A percentile compares a stretch with the other conserved stretches of the same genome.
These are phyloP conservation scores for Tolypocladium nubicola DNA, from an alignment of 2,329 filamentous ascomycete genomes.

Conservation along the genomic window DNA sequence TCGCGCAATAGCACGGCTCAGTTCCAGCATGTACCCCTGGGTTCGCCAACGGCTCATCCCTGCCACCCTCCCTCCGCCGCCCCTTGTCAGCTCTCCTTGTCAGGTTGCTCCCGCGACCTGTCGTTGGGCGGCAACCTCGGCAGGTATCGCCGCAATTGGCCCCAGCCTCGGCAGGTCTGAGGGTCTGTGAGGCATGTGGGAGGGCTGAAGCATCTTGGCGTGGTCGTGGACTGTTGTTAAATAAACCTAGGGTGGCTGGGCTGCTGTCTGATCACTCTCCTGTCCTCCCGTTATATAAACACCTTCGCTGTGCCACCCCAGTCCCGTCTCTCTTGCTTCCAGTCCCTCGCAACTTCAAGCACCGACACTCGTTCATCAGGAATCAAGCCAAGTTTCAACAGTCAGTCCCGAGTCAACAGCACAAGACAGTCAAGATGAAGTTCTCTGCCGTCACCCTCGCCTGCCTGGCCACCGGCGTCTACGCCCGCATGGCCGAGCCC, in stretches of 20 bases:
- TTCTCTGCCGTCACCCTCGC: slow-evolving; percentile 6
- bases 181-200: neutral
- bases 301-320: neutral
- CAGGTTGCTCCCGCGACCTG: neutral
- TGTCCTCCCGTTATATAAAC: neutral
- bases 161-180: neutral
- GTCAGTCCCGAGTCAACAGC: neutral
- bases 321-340: neutral
- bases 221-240: neutral
- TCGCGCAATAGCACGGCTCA: neutral
- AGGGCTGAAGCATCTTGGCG: neutral
- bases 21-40: neutral
- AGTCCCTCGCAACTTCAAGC: neutral
- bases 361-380: slow-evolving; percentile 7
- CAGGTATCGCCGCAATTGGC: neutral
- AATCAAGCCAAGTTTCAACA: neutral
- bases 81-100: neutral
- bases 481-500: neutral
- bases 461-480: slow-evolving; percentile 6
- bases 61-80: neutral
- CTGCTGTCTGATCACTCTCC: neutral
- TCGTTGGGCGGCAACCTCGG: neutral
- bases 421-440: slow-evolving; percentile 8
- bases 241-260: neutral
- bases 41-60: neutral